Evolutionary conservation across 441 rosid species (phyloP).

Genomic region (Eutrema salsugineum): DNA sequence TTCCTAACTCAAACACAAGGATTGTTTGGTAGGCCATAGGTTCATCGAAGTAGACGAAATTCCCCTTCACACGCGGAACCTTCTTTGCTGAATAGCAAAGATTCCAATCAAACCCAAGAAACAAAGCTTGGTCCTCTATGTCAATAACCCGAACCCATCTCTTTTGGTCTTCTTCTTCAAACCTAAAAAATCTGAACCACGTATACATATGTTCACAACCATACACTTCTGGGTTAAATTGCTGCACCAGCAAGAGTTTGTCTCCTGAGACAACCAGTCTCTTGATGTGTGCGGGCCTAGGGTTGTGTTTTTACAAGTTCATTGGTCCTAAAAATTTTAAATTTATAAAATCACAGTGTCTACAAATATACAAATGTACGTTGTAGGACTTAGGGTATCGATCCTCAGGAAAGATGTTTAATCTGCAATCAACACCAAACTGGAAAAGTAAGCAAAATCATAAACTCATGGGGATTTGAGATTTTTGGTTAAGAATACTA

Average conservation of each 20-base stretch:
- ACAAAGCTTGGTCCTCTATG: neutral
- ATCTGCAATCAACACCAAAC: too few relatives aligned
- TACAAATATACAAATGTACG: too few relatives aligned
- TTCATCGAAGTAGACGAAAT: neutral
- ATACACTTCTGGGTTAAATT: neutral
- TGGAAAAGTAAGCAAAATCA: too few relatives aligned
- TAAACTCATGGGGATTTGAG: too few relatives aligned
- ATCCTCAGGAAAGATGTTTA: too few relatives aligned
- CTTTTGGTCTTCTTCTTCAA: neutral
- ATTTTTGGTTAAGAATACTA: too few relatives aligned
- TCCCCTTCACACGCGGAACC: neutral
- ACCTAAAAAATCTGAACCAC: constrained; percentile 9
- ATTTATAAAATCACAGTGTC: too few relatives aligned
- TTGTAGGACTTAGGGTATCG: too few relatives aligned
- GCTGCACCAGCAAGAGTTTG: constrained; percentile 6
- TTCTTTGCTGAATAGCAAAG: neutral
- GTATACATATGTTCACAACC: neutral
- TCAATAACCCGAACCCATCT: neutral
- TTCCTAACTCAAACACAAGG: too few relatives aligned
- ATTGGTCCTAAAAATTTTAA: too few relatives aligned
- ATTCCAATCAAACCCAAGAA: neutral
- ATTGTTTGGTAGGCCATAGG: neutral
- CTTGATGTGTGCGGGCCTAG: too few relatives aligned
- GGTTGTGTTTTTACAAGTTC: too few relatives aligned
- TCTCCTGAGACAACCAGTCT: neutral